phyloP scores from a whole-genome alignment of 345 rosid species.

The Eutrema heterophyllum region DNA sequence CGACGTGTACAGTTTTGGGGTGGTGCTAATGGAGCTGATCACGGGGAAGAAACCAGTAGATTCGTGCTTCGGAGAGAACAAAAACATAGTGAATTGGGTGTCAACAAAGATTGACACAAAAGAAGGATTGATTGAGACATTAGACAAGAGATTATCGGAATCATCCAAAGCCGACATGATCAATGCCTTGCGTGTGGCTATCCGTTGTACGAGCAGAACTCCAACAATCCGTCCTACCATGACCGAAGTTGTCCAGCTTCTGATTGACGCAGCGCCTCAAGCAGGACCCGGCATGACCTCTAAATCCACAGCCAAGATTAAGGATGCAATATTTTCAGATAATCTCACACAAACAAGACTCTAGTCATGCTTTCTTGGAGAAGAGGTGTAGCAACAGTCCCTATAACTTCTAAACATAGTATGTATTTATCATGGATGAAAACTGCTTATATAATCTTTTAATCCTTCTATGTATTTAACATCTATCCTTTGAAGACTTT shows the following conservation, averaged over 20 bases:
- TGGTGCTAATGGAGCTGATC: slow-evolving; percentile 80
- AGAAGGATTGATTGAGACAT: slow-evolving; percentile 65
- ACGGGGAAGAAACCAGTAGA: slow-evolving; percentile 84
- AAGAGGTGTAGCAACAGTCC: slow-evolving; percentile 7
- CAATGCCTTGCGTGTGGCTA: slow-evolving; percentile 64
- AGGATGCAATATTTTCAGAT: slow-evolving; percentile 36
- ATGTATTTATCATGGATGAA: neutral
- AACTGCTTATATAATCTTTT: neutral
- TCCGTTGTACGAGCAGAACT: slow-evolving; percentile 57
- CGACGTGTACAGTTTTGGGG: slow-evolving; percentile 92
- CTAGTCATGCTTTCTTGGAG: slow-evolving; percentile 11
- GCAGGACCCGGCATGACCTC: slow-evolving; percentile 28
- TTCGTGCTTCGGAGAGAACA: slow-evolving; percentile 72
- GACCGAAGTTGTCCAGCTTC: slow-evolving; percentile 81
- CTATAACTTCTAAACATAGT: slow-evolving; percentile 5
- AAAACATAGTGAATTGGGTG: slow-evolving; percentile 77
- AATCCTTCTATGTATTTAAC: slow-evolving; percentile 4
- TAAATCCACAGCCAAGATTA: slow-evolving; percentile 49
- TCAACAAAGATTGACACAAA: slow-evolving; percentile 64
- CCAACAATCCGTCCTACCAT: slow-evolving; percentile 79
- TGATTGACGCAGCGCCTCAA: slow-evolving; percentile 64
- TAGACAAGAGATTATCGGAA: slow-evolving; percentile 60
- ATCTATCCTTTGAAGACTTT: neutral
- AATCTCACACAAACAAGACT: slow-evolving; percentile 13
- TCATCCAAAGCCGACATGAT: slow-evolving; percentile 71